Conservation (phyloP, 495 filamentous ascomycete genomes). For the Tuber borchii region DNA sequence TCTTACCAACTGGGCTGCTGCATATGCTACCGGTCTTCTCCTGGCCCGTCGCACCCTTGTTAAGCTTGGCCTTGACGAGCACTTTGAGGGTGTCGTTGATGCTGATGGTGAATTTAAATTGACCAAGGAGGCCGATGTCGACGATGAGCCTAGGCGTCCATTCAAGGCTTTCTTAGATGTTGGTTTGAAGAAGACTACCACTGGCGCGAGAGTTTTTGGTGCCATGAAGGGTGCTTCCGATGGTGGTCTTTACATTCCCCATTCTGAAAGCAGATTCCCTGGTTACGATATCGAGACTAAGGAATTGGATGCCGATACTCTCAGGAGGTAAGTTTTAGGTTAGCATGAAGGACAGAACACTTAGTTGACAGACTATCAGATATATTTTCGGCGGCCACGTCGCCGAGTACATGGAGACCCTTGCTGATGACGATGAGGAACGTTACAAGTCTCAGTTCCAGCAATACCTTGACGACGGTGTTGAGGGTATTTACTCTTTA, state of each 20-base stretch:
- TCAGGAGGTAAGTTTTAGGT: slow-evolving; percentile 60
- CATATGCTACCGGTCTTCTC: slow-evolving; percentile 93
- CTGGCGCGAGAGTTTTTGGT: slow-evolving; percentile 95
- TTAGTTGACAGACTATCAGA: not conserved
- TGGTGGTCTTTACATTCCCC: slow-evolving; percentile 91
- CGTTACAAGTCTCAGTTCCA: slow-evolving; percentile 96
- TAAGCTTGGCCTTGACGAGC: slow-evolving; percentile 89
- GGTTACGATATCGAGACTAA: slow-evolving; percentile 94
- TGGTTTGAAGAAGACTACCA: slow-evolving; percentile 91
- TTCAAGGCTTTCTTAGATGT: slow-evolving; percentile 99
- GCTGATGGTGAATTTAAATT: slow-evolving; percentile 86
- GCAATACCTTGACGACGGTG: slow-evolving; percentile 91
- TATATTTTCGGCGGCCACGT: slow-evolving; percentile 99
- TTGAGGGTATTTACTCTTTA: slow-evolving; percentile 52
- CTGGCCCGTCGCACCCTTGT: slow-evolving; percentile 90
- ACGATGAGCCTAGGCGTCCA: slow-evolving; percentile 78
- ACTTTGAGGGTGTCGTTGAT: slow-evolving; percentile 91
- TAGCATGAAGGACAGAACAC: not conserved
- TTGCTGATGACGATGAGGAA: slow-evolving; percentile 99
- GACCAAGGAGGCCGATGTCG: slow-evolving; percentile 82
- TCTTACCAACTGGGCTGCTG: slow-evolving; percentile 98
- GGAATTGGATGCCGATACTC: slow-evolving; percentile 90
- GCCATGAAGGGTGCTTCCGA: slow-evolving; percentile 99
- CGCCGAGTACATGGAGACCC: slow-evolving; percentile 99
- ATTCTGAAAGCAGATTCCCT: slow-evolving; percentile 98